These are phyloP conservation scores for Lentinus brumalis DNA, from an alignment of 768 basidiomycete genomes.

Conservation along the genomic window DNA sequence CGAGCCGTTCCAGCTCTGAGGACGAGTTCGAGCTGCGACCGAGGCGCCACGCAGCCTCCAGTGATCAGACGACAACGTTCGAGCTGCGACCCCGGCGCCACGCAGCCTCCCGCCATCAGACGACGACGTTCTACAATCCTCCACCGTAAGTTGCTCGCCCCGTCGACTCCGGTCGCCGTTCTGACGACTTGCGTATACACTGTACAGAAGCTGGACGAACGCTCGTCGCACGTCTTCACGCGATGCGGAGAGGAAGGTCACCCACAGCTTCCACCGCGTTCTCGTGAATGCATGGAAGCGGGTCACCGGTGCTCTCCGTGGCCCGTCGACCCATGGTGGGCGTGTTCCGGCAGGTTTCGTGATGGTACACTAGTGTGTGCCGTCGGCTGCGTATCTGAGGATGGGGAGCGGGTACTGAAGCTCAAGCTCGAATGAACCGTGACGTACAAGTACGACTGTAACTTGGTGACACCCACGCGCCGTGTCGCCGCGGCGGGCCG, in stretches of 20 bases:
- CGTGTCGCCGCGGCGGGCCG: too few relatives aligned
- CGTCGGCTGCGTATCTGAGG: not conserved
- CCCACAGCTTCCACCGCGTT: not conserved
- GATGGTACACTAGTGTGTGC: not conserved
- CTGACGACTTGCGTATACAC: too few relatives aligned
- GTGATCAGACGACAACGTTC: too few relatives aligned
- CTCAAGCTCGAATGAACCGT: not conserved
- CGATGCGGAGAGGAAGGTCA: not conserved
- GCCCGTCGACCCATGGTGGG: not conserved
- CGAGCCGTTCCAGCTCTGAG: too few relatives aligned
- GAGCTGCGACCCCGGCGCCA: too few relatives aligned
- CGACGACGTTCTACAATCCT: too few relatives aligned
- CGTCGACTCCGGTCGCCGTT: too few relatives aligned
- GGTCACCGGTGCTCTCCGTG: not conserved
- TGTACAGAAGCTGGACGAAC: not conserved
- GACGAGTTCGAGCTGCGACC: too few relatives aligned
- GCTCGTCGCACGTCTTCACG: not conserved
- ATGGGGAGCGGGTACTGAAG: not conserved
- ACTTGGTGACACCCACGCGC: too few relatives aligned
- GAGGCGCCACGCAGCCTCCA: too few relatives aligned
- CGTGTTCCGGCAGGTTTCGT: slow-evolving; percentile 8
- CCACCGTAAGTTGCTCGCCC: too few relatives aligned
- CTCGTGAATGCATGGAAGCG: slow-evolving; percentile 8
- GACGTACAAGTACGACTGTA: not conserved
- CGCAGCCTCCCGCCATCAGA: too few relatives aligned